Base-by-base conservation (phyloP, 305 asterid species). In the Fraxinus paxiana region DNA sequence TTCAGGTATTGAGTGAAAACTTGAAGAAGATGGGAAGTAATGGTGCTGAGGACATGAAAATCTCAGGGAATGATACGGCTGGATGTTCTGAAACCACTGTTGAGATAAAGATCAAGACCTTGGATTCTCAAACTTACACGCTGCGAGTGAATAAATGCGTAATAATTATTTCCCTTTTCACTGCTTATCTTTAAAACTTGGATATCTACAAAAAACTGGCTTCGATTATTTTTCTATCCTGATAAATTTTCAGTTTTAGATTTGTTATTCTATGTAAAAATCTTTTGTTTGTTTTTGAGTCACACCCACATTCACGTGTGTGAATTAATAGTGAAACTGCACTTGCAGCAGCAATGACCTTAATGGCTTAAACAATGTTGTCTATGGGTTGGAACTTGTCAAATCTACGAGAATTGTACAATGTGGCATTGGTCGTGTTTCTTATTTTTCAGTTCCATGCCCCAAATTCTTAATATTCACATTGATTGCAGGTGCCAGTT, bases 81-180 rank as follows among this genome's bases (percentile, higher is more conserved):
- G 90, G 83, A 82, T 86, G 94, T 88, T 89, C 97, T 51, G 92
- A 91, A 89, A 85, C 98, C 84, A 89, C 96, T 20, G 97, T 95
- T 83, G 97, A 93, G 93, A 95, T 95, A 77, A 95, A 95, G 91
- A 93, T 95, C 89, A 95, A 95, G 92, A 95, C 93, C 8, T 84
- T 95, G 90, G 98, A 95, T 86, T 95, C 98, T 79, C 96, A 86
- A 84, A 93, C 94, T 65, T 92, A 88, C 87, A 92, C 93, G 17
- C 46, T 95, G 88, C 94, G 89, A 75, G 99, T 95, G 78, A 94
- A 93, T 85, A 95, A 95, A 92, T 88, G 92, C 70, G 99, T 95
- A 92, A 84, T 77, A 78, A 73, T 80, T 77, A 46, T 65, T 54
- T 67, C 48, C 84, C 80, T 77, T 78, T 82, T 59, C 33, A 77